Base-by-base conservation (phyloP, 345 rosid species). In the Eucalyptus erythrocorys region DNA sequence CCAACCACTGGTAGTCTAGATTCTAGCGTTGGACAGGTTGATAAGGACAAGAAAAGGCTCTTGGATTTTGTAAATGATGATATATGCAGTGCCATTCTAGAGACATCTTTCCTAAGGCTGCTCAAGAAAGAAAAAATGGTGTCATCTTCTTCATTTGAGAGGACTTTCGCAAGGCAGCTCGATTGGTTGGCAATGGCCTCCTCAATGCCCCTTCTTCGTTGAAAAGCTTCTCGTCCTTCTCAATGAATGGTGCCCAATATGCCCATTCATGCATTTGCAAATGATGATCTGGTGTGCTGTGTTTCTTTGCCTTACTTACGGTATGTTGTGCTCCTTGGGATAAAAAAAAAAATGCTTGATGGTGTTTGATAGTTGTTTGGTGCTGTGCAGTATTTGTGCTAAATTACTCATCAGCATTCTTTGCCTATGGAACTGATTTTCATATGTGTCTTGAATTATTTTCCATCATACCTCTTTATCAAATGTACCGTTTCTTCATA, bases 91-190 rank as follows among this genome's bases (percentile, higher is more conserved):
- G 88, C 93, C 79, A 93, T 97, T 90, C 91, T 97, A 45, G 97
- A 95, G 90, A 90, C 92, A 90, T 94, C 96, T 92, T 96, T 96
- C 92, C 96, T 92, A 89, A 97, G 97, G 86, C 88, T 95, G 92
- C 92, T 97, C 80, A 97, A 93, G 95, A 96, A 89, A 57, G 87
- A 87, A 24, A 76, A 48, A 87, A 96, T 96, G 99, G 93, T 87
- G 87, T 91, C 94, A 89, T 76, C 87, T 61, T 61, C 90, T 48
- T 85, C 84, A 34, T 93, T 92, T 82, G 68, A 30, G 47, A 45
- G 37, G 76, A n/a, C 37, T 64, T 92, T 94, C 51, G 90, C 90
- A 59, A 88, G 89, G 91, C 93, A 94, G 89, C 94, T 95, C 53
- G 89, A 91, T 96, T 93, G 48, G 93, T 93, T 86, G 99, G 95